Base-by-base conservation (phyloP, 2,329 filamentous ascomycete species). In the Lomentospora prolificans region DNA sequence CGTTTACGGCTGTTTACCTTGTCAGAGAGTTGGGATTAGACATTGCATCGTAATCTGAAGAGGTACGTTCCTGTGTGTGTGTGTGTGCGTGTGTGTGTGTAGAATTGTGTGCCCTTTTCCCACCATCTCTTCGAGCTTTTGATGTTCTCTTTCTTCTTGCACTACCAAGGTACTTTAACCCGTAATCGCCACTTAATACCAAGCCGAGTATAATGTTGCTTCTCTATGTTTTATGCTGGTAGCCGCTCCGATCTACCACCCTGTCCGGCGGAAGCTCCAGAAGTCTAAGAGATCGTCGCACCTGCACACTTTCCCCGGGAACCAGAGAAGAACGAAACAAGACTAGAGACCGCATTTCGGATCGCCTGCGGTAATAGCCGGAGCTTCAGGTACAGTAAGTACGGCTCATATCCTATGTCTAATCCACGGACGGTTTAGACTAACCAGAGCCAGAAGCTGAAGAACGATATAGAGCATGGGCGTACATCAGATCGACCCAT, bases 321-420 rank as follows among this genome's bases (percentile, higher is more conserved):
- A 41, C n/a, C 36, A 14, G n/a, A 41, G n/a, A 41, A 17, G 36
- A 41, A 41, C 36, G 36, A 41, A 41, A 8, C 6, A 41, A 17
- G 36, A n/a, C 36, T 17, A 17, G 36, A 41, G 9, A 41, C 7
- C 36, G 19, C 30, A 12, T 6, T 48, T 22, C 22, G 44, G 44
- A 48, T 48, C 12, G 30, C 17, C 24, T 10, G n/a, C 22, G 19
- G 44, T 22, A 48, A 48, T 48, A 48, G 44, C 44, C 44, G 44
- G 44, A 48, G 22, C 44, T 48, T 48, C 44, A 48, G 44, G 44
- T 48, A 48, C 44, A 48, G 44, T 48, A 48, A 48, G 22, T 25
- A 22, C n/a, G 17, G 3, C 22, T 22, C 10, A 22, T 48, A 48
- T 19, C 44, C 44, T 48, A 19, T 48, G 44, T 19, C 44, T 48